Evolutionary conservation across 1,284 basidiomycete genomes (phyloP).

Genomic region (Melanopsichium pennsylvanicum): DNA sequence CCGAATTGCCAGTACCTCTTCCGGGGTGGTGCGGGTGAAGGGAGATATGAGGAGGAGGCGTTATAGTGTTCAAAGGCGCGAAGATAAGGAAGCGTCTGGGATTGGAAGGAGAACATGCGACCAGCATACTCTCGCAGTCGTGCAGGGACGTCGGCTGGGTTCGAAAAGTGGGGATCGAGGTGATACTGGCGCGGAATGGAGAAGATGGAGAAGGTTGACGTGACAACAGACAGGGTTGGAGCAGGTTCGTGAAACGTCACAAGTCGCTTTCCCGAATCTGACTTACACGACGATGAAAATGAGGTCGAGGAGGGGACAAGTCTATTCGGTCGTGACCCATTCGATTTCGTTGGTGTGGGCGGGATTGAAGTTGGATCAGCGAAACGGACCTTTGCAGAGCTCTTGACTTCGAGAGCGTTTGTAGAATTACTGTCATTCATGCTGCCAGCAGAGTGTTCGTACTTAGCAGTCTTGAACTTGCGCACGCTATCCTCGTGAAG

Average conservation of each 20-base stretch:
- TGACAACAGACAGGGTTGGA: slow-evolving; percentile 65
- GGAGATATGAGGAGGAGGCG: not conserved
- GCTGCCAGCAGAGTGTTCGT: slow-evolving; percentile 4
- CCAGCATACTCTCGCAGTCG: slow-evolving; percentile 81
- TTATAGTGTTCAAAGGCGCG: slow-evolving; percentile 61
- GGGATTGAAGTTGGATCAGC: slow-evolving; percentile 3
- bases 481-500: slow-evolving; percentile 24
- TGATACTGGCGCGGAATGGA: slow-evolving; percentile 76
- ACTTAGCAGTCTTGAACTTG: slow-evolving; percentile 30
- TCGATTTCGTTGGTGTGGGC: not conserved
- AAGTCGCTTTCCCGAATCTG: not conserved
- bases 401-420: not conserved
- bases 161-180: slow-evolving; percentile 70
- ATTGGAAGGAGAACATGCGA: slow-evolving; percentile 75
- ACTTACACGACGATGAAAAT: no score
- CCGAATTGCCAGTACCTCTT: slow-evolving; percentile 67
- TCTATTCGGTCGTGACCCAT: no score
- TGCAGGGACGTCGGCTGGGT: slow-evolving; percentile 76
- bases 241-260: slow-evolving; percentile 32
- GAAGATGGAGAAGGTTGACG: slow-evolving; percentile 70
- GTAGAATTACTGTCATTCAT: not conserved
- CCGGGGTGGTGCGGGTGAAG: slow-evolving; percentile 26
- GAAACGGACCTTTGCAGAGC: slow-evolving; percentile 20
- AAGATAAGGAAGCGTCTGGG: slow-evolving; percentile 61
- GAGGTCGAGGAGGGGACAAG: no score